These are phyloP conservation scores for Cytospora piceicola DNA, from an alignment of 2,329 filamentous ascomycete species.

Conservation along the genomic window DNA sequence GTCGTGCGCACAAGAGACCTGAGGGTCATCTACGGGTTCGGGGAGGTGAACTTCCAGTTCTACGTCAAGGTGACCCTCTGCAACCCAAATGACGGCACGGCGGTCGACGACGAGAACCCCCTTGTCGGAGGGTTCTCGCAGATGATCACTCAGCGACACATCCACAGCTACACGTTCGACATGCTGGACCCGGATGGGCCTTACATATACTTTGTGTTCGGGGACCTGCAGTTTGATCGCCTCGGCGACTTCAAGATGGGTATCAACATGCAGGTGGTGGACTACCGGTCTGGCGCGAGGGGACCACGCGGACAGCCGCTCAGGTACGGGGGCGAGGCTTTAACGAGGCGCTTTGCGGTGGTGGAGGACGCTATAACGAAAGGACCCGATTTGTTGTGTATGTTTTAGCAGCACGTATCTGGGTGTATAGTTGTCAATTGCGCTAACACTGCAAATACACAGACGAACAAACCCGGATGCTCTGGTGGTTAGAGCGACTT, in stretches of 20 bases:
- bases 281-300: neutral
- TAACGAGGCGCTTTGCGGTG: neutral
- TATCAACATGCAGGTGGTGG: neutral
- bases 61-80: neutral
- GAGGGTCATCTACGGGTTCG: slow-evolving; percentile 2
- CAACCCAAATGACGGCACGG: neutral
- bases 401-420: neutral
- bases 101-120: neutral
- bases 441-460: neutral
- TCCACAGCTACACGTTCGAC: neutral
- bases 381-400: neutral
- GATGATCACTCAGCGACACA: neutral
- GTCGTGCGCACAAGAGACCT: neutral
- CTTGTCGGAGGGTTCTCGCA: neutral
- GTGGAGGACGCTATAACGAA: neutral
- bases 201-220: neutral
- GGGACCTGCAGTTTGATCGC: neutral
- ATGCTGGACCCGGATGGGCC: neutral
- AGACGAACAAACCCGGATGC: neutral
- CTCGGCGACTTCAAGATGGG: neutral
- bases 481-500: neutral
- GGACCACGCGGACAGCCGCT: neutral
- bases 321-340: neutral
- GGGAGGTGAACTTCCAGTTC: neutral
- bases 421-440: neutral